phyloP scores from a whole-genome alignment of 2,329 filamentous ascomycete species.

The Xylariales sp. region DNA sequence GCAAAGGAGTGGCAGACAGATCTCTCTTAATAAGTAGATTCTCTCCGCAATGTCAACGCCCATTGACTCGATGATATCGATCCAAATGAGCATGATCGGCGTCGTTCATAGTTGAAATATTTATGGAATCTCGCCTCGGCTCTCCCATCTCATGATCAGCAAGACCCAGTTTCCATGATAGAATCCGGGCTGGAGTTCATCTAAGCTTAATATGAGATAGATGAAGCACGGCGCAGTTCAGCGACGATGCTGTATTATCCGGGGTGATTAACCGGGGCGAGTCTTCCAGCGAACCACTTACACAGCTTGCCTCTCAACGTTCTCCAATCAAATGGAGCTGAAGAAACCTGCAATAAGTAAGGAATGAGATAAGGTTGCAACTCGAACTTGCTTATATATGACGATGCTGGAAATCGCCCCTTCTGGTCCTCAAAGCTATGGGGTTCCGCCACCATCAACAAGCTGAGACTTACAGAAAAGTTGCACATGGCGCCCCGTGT shows the following conservation, averaged over 20 bases:
- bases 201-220: slow-evolving; percentile 26
- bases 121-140: slow-evolving; percentile 14
- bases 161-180: slow-evolving; percentile 6
- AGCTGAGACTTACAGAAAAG: too few species aligned
- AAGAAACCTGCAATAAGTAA: too few species aligned
- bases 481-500: too few species aligned
- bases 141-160: slow-evolving; percentile 8
- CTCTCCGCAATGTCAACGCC: too few species aligned
- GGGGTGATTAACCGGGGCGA: slow-evolving; percentile 27
- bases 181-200: slow-evolving; percentile 17
- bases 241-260: slow-evolving; percentile 23
- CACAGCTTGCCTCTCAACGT: not conserved
- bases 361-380: too few species aligned
- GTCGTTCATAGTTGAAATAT: slow-evolving; percentile 14
- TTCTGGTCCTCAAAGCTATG: too few species aligned
- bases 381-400: too few species aligned
- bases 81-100: slow-evolving; percentile 13
- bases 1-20: too few species aligned
- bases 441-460: too few species aligned
- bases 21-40: slow-evolving; percentile 4
- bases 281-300: slow-evolving; percentile 19
- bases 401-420: too few species aligned
- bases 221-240: slow-evolving; percentile 20
- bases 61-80: too few species aligned
- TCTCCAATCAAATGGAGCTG: too few species aligned